Evolutionary conservation across 305 asterid genomes (phyloP), one percentile per base, ranked within the genome.

Genomic region (Fraxinus sp.): DNA sequence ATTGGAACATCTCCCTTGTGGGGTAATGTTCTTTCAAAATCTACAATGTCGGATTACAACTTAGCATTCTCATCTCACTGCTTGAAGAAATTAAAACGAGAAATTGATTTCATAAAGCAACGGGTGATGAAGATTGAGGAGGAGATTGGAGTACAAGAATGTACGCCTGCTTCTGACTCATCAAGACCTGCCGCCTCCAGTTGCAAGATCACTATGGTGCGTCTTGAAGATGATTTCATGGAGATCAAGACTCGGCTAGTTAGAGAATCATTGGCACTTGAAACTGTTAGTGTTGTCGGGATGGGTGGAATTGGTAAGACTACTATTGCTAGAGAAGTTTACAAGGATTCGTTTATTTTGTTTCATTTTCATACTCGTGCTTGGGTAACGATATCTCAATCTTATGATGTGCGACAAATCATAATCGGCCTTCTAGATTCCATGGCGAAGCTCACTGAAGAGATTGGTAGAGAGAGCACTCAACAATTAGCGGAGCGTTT

Each of bases 271-370:
- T 8, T 9, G 5, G 55, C 74, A 73, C 59, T 20, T 30, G 41
- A 80, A 1, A 52, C n/a, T 52, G 57, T 80, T 22, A 44, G 74
- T 2, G 22, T 80, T 4, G 74, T 52, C 3, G 79, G 83, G 20
- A 73, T 73, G 79, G 79, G 78, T 0, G 83, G 83, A 9, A 73
- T 80, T 16, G 83, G 74, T 20, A 80, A 80, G 33, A 80, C 66
- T 2, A 81, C 76, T 24, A 13, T 74, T 16, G 76, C 44, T 11
- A 36, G 22, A 74, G 39, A 37, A 57, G 49, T 81, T 7, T 37
- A 10, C 14, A 0, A 74, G 4, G 76, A 36, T 81, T 35, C n/a
- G 0, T 32, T 0, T 1, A 6, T 55, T 81, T 4, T 0, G 14
- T 55, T 32, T 37, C 66, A 0, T 57, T 62, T 62, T 8, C 5